These are phyloP conservation scores for Bisporella sp. DNA, from an alignment of 2,329 filamentous ascomycete genomes.

Conservation along the genomic window DNA sequence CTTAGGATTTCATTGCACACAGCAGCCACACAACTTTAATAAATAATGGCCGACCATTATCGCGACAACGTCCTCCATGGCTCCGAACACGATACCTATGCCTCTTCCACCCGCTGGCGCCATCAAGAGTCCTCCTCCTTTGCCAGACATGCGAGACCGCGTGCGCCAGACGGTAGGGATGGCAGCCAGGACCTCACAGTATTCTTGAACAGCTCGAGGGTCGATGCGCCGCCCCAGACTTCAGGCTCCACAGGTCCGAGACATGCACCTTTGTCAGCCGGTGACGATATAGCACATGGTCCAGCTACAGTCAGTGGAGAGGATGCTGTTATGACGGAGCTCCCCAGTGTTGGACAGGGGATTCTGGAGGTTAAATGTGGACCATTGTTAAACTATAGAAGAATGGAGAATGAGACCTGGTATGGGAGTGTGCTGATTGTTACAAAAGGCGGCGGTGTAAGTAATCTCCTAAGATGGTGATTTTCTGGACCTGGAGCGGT, in stretches of 20 bases:
- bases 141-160: constrained; percentile 30
- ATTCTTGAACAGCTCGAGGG: constrained; percentile 48
- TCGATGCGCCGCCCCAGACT: constrained; percentile 27
- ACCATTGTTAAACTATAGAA: constrained; percentile 70
- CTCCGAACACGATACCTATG: constrained; percentile 41
- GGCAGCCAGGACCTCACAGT: constrained; percentile 45
- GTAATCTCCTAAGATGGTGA: constrained; percentile 47
- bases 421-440: constrained; percentile 82
- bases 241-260: constrained; percentile 21
- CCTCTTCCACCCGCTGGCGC: constrained; percentile 52
- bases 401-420: constrained; percentile 66
- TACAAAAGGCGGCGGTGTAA: constrained; percentile 60
- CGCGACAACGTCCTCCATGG: constrained; percentile 21
- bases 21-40: not conserved
- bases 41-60: constrained; percentile 9
- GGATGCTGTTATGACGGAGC: constrained; percentile 3
- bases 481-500: constrained; percentile 34
- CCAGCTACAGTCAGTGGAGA: constrained; percentile 4
- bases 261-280: constrained; percentile 41
- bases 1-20: not conserved
- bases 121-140: constrained; percentile 56
- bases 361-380: constrained; percentile 56
- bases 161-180: constrained; percentile 34
- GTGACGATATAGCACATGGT: constrained; percentile 11
- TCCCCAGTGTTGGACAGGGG: not conserved